Evolutionary conservation across 1,284 basidiomycete species (phyloP), one percentile per base, ranked within the genome.

Genomic region (Dichomitus squalens): DNA sequence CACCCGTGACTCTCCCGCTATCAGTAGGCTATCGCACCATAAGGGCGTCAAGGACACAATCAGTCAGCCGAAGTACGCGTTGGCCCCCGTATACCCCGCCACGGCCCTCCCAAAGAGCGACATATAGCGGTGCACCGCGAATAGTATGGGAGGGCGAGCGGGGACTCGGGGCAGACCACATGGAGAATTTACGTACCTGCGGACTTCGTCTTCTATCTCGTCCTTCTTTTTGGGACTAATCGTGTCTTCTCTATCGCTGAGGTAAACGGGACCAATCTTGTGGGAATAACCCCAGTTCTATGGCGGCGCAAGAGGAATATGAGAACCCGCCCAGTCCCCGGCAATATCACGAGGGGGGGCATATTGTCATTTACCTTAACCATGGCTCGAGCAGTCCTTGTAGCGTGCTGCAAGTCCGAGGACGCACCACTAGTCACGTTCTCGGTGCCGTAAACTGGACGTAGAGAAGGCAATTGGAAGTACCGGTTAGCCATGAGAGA

Each of bases 371-470:
- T 72, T 72, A 91, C 89, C 82, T 92, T 88, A 64, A 98, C 93
- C 95, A 97, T 96, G 23, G 82, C 76, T n/a, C 85, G 81, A 7
- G 95, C 95, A 20, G 88, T 89, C 52, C 81, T 73, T 3, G 93
- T 96, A 2, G 95, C 95, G 46, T 81, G 79, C 63, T 80, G 79
- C 50, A 98, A 84, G 74, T 98, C 95, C 61, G 88, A 92, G 53
- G 88, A 90, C 50, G 93, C 93, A n/a, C 95, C 95, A 60, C 91
- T 93, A 4, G 93, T 93, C 39, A 95, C 86, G 66, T 93, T 90
- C 59, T 96, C 92, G 60, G 84, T 73, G 4, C 95, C 96, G 70
- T 93, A 96, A 64, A 97, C 90, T 93, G 63, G 25, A 55, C 48
- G 43, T 44, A 43, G 29, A 11, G 16, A 47, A 33, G 40, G 44